Base-by-base conservation (phyloP, 2,329 filamentous ascomycete species). In the Knoxdaviesia proteae region DNA sequence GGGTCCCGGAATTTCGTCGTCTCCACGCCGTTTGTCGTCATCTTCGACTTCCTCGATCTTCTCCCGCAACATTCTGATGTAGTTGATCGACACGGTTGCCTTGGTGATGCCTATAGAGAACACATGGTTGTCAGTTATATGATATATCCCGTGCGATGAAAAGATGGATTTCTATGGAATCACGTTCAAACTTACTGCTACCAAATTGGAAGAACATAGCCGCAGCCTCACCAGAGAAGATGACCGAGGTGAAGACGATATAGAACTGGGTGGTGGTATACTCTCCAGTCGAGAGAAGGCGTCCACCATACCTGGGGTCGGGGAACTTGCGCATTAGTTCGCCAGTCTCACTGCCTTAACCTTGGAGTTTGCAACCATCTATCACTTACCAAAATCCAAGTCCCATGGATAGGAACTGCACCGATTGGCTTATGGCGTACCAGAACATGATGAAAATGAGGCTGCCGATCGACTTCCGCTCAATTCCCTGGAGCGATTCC, bases 181-280 rank as follows among this genome's bases (percentile, higher is more conserved):
- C 38, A 7, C 29, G 6, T 11, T 11, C 1, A 37, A 20, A 20
- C 45, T 35, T 47, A 48, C 62, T 68, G 4, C 66, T 67, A 3
- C 61, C 61, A 48, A 67, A 65, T 39, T 66, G 57, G 49, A 65
- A 65, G n/a, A 65, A 48, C 36, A 51, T 47, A 3, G 59, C 58
- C 3, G 61, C 56, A 5, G 61, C 56, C 56, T 66, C 57, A 4
- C 58, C 61, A 0, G 61, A 61, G 46, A 62, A 69, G 29, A 71
- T 54, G 10, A 68, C 56, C 20, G 65, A 63, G 44, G 68, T 62
- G 50, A 70, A 70, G 33, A 68, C 60, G 34, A 63, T 56, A 49
- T 69, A 69, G 51, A 69, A 71, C 39, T 66, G 58, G 3, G 56
- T 50, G 0, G 59, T 52, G 2, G 55, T 55, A 48, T 70, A 69